Base-by-base conservation (phyloP, 495 filamentous ascomycete genomes). In the Penicillium verhagenii region DNA sequence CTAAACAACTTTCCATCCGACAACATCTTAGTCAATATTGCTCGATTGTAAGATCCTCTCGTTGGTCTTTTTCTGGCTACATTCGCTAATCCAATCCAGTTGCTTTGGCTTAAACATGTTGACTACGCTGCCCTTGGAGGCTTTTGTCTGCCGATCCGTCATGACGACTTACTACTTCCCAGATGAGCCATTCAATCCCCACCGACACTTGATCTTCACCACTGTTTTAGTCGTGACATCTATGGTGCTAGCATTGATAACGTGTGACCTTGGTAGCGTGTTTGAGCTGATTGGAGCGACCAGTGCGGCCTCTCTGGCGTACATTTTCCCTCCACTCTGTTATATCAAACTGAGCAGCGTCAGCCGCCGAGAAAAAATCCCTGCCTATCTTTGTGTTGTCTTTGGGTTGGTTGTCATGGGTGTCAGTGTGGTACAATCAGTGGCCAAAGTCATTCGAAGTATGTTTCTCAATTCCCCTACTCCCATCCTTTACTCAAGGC, bases 71-170 rank as follows among this genome's bases (percentile, higher is more conserved):
- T 23, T 16, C 25, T 38, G 20, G 53, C 47, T 25, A 16, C 26
- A 5, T 7, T 11, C 0, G 21, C 68, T 72, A 58, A 75, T 52
- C 24, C 23, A 0, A 4, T 11, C 20, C 43, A 75, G 69, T 60
- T 96, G 91, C 67, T 96, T 98, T 60, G 94, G 95, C 4, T 73
- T 97, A 51, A 98, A 98, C 76, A 98, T 98, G 94, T 83, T 98
- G 56, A 97, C 94, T 6, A 98, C 94, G 2, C 76, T 98, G 40
- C 94, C 94, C 3, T 83, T 98, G 33, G 94, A 98, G 74, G 90
- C 91, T 7, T 98, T 98, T 69, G 94, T 98, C 40, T 97, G 95
- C 70, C 85, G 94, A 52, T 92, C 96, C 68, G 94, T 97, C 38
- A 96, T 97, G 88, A 82, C 88, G 29, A 92, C 89, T 44, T 98